Base-by-base conservation (phyloP, 2,329 filamentous ascomycete species). In the Alternaria alternata region DNA sequence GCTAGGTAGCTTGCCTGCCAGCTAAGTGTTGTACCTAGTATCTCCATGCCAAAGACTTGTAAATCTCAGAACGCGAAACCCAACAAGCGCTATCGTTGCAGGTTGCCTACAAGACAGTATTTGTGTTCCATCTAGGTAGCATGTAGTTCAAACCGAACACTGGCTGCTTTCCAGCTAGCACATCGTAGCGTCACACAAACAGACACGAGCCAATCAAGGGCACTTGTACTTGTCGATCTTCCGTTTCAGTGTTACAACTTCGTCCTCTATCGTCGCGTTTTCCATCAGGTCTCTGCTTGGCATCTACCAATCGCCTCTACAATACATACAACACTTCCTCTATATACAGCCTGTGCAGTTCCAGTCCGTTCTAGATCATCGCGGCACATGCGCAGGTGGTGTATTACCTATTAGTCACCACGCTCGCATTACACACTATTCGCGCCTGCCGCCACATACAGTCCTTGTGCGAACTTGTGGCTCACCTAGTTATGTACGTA, bases 241-340 rank as follows among this genome's bases (percentile, higher is more conserved):
- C 47, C 54, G 47, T 51, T 18, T 36, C 42, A 57, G 20, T 51
- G 34, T 46, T 20, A 30, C 52, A 34, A 56, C 53, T 51, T 47
- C 47, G 32, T 41, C 26, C 24, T 41, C 52, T n/a, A 46, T 46
- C 46, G 28, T 32, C 30, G 41, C 42, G 22, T 28, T 26, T 26
- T 38, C 20, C 34, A 51, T 52, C 57, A 46, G 26, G 14, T 18
- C 6, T 46, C 57, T 4, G 30, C 46, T 51, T 43, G 54, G 54
- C 30, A 51, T 44, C 18, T 30, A 38, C 26, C 32, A 26, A 3
- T 26, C 16, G 20, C 34, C 36, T 42, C 44, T 30, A 43, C 14
- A 51, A 24, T 34, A 26, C 22, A 41, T 12, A 24, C n/a, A 41
- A 41, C 6, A 49, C 1, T 4, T 28, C 34, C 39, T 5, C 18